Percentiles rank a stretch among this genome's conserved stretches.
These are phyloP conservation scores for Ophiostoma angusticollis DNA, from an alignment of 2,329 filamentous ascomycete species.

Conservation along the genomic window DNA sequence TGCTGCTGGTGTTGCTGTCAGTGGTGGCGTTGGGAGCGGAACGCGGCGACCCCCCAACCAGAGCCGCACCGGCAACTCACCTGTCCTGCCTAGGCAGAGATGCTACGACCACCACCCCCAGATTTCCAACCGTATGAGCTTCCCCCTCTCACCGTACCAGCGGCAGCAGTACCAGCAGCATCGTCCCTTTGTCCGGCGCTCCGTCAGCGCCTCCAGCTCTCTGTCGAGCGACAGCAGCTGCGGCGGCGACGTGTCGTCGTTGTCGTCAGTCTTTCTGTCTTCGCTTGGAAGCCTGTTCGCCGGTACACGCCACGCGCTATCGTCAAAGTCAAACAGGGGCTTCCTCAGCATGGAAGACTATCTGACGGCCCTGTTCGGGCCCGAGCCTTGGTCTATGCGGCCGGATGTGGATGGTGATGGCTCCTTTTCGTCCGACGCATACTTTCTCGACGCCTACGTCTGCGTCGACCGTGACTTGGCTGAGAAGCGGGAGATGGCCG, in stretches of 20 bases:
- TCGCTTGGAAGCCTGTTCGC: not conserved
- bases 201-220: not conserved
- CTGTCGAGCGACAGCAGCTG: slow-evolving; percentile 7
- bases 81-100: too few relatives aligned
- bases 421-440: slow-evolving; percentile 11
- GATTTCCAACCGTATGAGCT: slow-evolving; percentile 4
- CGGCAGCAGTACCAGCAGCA: not conserved
- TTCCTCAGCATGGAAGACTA: slow-evolving; percentile 23
- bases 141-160: slow-evolving; percentile 3
- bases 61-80: not conserved
- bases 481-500: slow-evolving; percentile 29
- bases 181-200: not conserved
- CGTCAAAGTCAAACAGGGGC: too few relatives aligned
- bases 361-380: slow-evolving; percentile 23
- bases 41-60: too few relatives aligned
- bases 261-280: not conserved
- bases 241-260: not conserved
- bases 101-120: not conserved
- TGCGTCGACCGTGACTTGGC: slow-evolving; percentile 27
- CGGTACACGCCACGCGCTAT: too few relatives aligned
- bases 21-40: too few relatives aligned
- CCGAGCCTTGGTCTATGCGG: slow-evolving; percentile 16
- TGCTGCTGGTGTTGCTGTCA: too few relatives aligned
- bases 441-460: slow-evolving; percentile 23
- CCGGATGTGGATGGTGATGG: slow-evolving; percentile 5